Percentiles rank a stretch among this genome's conserved stretches.
Conservation (phyloP, 2,329 filamentous ascomycete genomes). For the Colletotrichum spaethianum region DNA sequence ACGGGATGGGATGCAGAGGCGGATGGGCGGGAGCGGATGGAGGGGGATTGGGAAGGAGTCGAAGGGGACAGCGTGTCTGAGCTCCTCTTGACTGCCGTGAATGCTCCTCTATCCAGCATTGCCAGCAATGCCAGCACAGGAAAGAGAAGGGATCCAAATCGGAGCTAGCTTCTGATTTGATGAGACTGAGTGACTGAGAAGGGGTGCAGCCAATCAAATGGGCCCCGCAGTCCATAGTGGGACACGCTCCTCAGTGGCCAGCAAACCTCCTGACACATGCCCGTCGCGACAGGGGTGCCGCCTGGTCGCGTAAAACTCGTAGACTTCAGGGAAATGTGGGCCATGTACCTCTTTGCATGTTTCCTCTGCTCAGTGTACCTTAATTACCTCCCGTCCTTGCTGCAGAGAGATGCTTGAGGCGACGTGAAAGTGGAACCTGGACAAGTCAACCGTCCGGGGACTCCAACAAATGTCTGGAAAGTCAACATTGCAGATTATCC, state of each 20-base stretch:
- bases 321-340: constrained; percentile 23
- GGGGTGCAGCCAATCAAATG: constrained; percentile 37
- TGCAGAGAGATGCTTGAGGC: not conserved
- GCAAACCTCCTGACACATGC: constrained; percentile 51
- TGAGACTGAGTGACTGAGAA: not conserved
- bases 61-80: constrained; percentile 29
- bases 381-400: not conserved
- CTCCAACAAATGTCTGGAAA: constrained; percentile 26
- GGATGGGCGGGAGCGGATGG: not conserved
- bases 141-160: not conserved
- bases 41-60: not conserved
- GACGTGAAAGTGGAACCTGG: constrained; percentile 34
- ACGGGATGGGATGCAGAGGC: not conserved
- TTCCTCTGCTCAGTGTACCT: constrained; percentile 17
- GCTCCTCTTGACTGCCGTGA: too few relatives aligned
- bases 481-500: constrained; percentile 34
- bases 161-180: constrained; percentile 17
- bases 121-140: constrained; percentile 4
- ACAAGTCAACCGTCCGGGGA: constrained; percentile 31
- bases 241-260: constrained; percentile 36
- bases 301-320: constrained; percentile 41
- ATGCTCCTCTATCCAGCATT: not conserved
- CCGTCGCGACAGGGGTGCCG: constrained; percentile 51
- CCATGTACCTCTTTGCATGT: constrained; percentile 23
- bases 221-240: constrained; percentile 27